These are phyloP conservation scores for Datura wrightii DNA, from an alignment of 257 asterid genomes.

Conservation along the genomic window DNA sequence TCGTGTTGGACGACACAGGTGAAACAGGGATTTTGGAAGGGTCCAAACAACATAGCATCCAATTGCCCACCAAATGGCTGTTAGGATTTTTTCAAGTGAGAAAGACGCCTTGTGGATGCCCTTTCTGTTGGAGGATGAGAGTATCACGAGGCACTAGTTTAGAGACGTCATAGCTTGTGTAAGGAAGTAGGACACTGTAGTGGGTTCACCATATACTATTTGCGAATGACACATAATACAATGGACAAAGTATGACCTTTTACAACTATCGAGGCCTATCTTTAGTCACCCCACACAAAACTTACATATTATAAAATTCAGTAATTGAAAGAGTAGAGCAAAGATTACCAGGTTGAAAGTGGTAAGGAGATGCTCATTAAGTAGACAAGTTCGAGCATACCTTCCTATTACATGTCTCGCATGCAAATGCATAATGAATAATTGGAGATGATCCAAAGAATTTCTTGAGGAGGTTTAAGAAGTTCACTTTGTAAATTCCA, in stretches of 20 bases:
- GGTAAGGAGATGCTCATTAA: neutral
- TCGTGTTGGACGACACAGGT: neutral
- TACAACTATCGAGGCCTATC: neutral
- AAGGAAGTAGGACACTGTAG: neutral
- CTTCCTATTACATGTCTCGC: neutral
- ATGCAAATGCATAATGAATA: slow-evolving; percentile 5
- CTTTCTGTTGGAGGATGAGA: neutral
- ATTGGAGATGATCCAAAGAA: neutral
- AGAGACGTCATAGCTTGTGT: neutral
- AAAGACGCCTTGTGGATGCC: neutral
- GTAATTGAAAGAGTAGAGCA: neutral
- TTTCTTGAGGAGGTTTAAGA: neutral
- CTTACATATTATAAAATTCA: neutral
- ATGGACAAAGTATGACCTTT: neutral
- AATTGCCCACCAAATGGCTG: neutral
- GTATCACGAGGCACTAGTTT: neutral
- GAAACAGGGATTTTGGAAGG: neutral
- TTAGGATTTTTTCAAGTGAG: neutral
- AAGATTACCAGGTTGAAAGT: neutral
- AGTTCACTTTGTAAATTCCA: neutral
- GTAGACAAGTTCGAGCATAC: neutral
- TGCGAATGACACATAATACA: neutral
- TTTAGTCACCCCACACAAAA: neutral
- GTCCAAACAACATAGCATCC: neutral
- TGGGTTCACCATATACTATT: neutral